A percentile compares a stretch with the other conserved stretches of the same genome.
phyloP scores from a whole-genome alignment of 768 basidiomycete species.

The Boletellus ananas region DNA sequence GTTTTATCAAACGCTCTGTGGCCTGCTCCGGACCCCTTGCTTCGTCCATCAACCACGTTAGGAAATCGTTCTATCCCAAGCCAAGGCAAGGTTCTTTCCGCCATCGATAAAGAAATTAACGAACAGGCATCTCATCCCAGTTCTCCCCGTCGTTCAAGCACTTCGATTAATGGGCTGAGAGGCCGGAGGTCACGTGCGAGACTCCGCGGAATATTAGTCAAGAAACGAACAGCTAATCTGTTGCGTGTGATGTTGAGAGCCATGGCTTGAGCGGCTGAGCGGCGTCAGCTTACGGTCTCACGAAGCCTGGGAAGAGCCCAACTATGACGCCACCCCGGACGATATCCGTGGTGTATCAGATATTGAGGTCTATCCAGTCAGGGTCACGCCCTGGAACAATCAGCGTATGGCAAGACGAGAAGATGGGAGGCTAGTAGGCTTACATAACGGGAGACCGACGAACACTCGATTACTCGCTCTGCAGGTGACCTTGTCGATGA shows the following conservation, averaged over 20 bases:
- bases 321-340: background rate
- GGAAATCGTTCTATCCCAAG: slow-evolving; percentile 27
- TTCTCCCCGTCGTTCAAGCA: background rate
- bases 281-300: background rate
- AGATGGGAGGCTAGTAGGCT: background rate
- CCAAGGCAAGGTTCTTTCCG: background rate
- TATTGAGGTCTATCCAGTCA: background rate
- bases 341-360: background rate
- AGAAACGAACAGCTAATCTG: background rate
- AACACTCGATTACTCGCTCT: slow-evolving; percentile 45
- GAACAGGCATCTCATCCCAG: background rate
- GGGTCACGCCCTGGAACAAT: background rate
- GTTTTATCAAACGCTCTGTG: slow-evolving; percentile 9
- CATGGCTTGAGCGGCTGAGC: too few species aligned
- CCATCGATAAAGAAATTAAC: background rate
- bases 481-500: slow-evolving; percentile 34
- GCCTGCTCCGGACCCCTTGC: slow-evolving; percentile 11
- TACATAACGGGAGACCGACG: slow-evolving; percentile 48
- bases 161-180: slow-evolving; percentile 27
- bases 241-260: too few species aligned
- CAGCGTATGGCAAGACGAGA: background rate
- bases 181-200: slow-evolving; percentile 7
- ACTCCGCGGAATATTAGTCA: background rate
- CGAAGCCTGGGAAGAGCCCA: background rate
- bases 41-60: slow-evolving; percentile 32